Conservation (phyloP, 108 stramenopile genomes). For the Aurantiochytrium sp. region DNA sequence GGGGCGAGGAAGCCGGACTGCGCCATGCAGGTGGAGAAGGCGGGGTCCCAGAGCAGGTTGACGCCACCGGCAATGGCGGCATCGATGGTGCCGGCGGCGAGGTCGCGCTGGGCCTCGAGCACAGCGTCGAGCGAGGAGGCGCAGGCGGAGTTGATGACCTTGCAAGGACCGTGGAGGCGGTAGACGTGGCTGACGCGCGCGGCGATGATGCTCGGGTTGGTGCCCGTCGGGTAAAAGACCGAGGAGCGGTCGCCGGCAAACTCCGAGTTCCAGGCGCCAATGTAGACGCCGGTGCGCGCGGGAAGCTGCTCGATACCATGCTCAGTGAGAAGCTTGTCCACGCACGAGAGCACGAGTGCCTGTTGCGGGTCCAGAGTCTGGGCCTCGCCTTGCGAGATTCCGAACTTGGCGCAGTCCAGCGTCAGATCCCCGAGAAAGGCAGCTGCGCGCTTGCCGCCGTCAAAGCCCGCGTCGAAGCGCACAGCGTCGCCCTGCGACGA, state of each 20-base stretch:
- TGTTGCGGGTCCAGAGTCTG: neutral
- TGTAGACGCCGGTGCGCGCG: neutral
- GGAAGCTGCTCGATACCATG: neutral
- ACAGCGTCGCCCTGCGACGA: conserved; percentile 1
- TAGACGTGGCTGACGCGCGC: neutral
- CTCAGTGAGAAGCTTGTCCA: neutral
- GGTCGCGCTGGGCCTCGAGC: neutral
- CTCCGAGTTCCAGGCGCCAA: neutral
- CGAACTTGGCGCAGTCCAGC: conserved; percentile 5
- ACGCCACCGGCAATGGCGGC: neutral
- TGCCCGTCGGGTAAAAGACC: conserved; percentile 6
- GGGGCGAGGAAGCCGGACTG: conserved; percentile 4
- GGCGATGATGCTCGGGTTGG: neutral
- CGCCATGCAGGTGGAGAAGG: conserved; percentile 3
- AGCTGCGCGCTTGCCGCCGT: neutral
- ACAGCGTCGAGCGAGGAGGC: neutral
- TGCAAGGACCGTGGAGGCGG: neutral
- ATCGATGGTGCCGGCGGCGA: neutral
- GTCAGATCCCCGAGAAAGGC: neutral
- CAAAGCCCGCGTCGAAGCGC: neutral
- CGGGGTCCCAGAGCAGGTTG: neutral
- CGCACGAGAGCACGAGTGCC: neutral
- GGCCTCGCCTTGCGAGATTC: neutral
- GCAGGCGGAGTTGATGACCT: conserved; percentile 16
- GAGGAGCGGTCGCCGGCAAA: neutral